Base-by-base conservation (phyloP, 148 eudicot species). In the Oxyria digyna region DNA sequence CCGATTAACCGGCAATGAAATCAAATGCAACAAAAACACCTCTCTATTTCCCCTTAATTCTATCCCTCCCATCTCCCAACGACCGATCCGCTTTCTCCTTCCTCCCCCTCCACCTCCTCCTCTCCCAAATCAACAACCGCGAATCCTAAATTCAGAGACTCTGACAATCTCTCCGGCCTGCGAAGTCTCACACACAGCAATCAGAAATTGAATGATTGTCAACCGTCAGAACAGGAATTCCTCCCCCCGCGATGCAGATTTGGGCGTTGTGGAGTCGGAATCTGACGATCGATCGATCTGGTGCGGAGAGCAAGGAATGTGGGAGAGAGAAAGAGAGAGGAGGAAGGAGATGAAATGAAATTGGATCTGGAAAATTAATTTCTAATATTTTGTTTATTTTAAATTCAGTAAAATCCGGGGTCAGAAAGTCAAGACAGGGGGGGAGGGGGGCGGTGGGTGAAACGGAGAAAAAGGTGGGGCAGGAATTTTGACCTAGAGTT, bases 401-500 rank as follows among this genome's bases (percentile, higher is more conserved):
- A 67, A 43, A 46, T 46, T 46, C 8, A n/a, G 52, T n/a, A 67
- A 43, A 40, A 26, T 0, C 18, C 14, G 17, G 69, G 33, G 10
- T 43, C 32, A 43, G 45, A 43, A 67, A 43, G 69, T 67, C 69
- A 43, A 43, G 32, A 50, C 11, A 67, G 49, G 68, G 68, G 29
- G 4, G 37, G 13, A 33, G 64, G 27, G 64, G 33, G 64, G 64
- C 64, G 64, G 69, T 38, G 69, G 69, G 38, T 35, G 38, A 6
- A 40, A 14, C 48, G 18, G 69, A 41, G 69, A 23, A 42, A 67
- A 67, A 67, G 45, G 33, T 37, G 68, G 68, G 68, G 43, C 42
- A 31, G 65, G 17, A 67, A 67, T 41, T 67, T 67, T 67, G 69
- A 67, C 69, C 69, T 23, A 41, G 50, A 67, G 69, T 8, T 41